Evolutionary conservation across 1,284 basidiomycete genomes (phyloP).

Genomic region (Phylloboletellus chloephorus): DNA sequence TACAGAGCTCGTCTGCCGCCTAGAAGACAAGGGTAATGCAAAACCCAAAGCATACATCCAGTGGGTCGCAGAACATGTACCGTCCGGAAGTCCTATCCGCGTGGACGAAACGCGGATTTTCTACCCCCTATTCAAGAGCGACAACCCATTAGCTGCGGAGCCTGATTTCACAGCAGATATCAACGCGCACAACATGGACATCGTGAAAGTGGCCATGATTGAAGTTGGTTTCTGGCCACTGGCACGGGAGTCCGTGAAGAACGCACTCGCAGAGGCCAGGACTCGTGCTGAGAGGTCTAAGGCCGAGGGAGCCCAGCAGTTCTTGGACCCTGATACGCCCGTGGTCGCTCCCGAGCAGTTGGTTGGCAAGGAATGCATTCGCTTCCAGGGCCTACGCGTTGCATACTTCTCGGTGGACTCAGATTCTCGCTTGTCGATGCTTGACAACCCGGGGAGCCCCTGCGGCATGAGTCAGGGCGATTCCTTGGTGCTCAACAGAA

Average conservation of each 20-base stretch:
- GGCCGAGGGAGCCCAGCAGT: slow-evolving; percentile 35
- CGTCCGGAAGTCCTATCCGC: slow-evolving; percentile 74
- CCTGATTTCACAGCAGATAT: slow-evolving; percentile 75
- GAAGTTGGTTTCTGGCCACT: slow-evolving; percentile 90
- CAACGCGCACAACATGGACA: slow-evolving; percentile 74
- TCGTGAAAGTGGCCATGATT: slow-evolving; percentile 76
- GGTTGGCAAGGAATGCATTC: slow-evolving; percentile 87
- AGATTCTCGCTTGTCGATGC: slow-evolving; percentile 63
- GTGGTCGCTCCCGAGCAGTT: slow-evolving; percentile 76
- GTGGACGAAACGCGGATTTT: slow-evolving; percentile 92
- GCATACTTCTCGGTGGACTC: slow-evolving; percentile 95
- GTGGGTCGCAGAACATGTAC: slow-evolving; percentile 88
- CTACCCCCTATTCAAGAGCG: slow-evolving; percentile 90
- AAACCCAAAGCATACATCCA: slow-evolving; percentile 98
- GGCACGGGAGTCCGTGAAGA: slow-evolving; percentile 62
- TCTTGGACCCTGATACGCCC: slow-evolving; percentile 47
- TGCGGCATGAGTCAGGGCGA: slow-evolving; percentile 60
- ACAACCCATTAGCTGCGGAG: slow-evolving; percentile 73
- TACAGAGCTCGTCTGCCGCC: slow-evolving; percentile 71
- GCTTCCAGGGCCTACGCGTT: slow-evolving; percentile 95
- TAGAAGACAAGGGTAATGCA: slow-evolving; percentile 69
- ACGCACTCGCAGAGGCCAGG: slow-evolving; percentile 65
- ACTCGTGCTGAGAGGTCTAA: slow-evolving; percentile 58
- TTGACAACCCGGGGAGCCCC: slow-evolving; percentile 50
- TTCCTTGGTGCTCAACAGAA: slow-evolving; percentile 83